phyloP scores from a whole-genome alignment of 2,329 filamentous ascomycete species.

The Alternaria sp. region DNA sequence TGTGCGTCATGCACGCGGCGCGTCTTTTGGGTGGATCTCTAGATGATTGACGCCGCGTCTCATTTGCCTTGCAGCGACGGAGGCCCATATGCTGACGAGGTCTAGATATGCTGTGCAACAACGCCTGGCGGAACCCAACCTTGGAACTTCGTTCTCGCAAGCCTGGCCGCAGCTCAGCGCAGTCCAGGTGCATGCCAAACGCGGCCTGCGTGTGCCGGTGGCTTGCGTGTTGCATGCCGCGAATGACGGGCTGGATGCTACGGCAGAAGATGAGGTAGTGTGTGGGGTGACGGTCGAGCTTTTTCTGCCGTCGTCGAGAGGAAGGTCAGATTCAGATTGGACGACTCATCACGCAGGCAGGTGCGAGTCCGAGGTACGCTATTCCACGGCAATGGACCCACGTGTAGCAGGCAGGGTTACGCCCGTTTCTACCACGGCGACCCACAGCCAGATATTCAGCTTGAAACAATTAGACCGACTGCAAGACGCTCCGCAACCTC shows the following conservation, averaged over 20 bases:
- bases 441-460: conserved; percentile 13
- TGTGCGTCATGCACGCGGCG: conserved; percentile 29
- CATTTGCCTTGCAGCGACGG: conserved; percentile 7
- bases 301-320: conserved; percentile 1
- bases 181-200: conserved; percentile 8
- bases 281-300: background rate
- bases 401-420: conserved; percentile 21
- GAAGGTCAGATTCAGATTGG: background rate
- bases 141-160: conserved; percentile 19
- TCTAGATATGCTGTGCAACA: conserved; percentile 22
- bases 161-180: conserved; percentile 12
- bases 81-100: conserved; percentile 7
- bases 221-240: conserved; percentile 18
- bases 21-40: conserved; percentile 2
- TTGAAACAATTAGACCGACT: conserved; percentile 12
- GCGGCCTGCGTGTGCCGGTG: conserved; percentile 16
- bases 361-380: conserved; percentile 8
- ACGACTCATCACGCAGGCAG: conserved; percentile 3
- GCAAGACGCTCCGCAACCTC: conserved; percentile 17
- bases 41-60: conserved; percentile 12
- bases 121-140: conserved; percentile 25
- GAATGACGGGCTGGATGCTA: conserved; percentile 2
- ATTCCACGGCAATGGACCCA: conserved; percentile 22
- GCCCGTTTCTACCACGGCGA: conserved; percentile 13
- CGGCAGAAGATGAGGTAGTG: conserved; percentile 15